Conservation (phyloP, 2,329 filamentous ascomycete genomes). For the Escovopsis sp. region DNA sequence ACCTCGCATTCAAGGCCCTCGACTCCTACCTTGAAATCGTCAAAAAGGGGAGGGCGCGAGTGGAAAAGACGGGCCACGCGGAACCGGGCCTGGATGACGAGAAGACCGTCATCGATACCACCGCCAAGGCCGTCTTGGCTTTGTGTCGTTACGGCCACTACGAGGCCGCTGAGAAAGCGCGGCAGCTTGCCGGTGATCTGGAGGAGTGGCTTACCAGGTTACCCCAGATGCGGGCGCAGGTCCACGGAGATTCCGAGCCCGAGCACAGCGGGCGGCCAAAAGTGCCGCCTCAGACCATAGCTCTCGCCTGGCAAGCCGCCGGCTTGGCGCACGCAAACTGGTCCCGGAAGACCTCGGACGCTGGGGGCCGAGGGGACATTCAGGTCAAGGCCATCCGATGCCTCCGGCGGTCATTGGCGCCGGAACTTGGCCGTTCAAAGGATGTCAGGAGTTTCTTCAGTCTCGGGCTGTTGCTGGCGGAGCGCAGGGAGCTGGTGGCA, state of each 20-base stretch:
- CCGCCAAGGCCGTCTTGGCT: constrained; percentile 64
- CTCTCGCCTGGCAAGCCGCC: constrained; percentile 66
- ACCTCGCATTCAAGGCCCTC: constrained; percentile 78
- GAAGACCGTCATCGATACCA: constrained; percentile 58
- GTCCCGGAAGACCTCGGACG: constrained; percentile 69
- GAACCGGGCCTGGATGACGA: constrained; percentile 67
- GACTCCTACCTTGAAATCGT: constrained; percentile 86
- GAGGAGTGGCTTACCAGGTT: constrained; percentile 59
- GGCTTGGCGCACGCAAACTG: constrained; percentile 77
- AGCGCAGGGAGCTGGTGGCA: constrained; percentile 63
- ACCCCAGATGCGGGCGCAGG: constrained; percentile 16
- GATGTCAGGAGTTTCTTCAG: constrained; percentile 69
- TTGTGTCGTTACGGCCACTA: constrained; percentile 68
- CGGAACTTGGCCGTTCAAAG: constrained; percentile 47
- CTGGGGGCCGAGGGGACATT: constrained; percentile 51
- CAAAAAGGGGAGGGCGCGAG: constrained; percentile 66
- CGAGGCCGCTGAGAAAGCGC: constrained; percentile 64
- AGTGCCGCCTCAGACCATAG: constrained; percentile 46
- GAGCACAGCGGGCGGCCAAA: constrained; percentile 19
- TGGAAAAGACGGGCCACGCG: constrained; percentile 58
- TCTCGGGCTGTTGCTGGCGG: constrained; percentile 70
- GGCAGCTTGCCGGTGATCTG: constrained; percentile 52
- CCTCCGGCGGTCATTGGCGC: constrained; percentile 56
- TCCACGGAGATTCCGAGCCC: constrained; percentile 15
- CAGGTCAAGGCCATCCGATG: constrained; percentile 65